Percentiles rank a stretch among this genome's conserved stretches.
phyloP scores from a whole-genome alignment of 257 asterid species.

The Forsythia suspensa region DNA sequence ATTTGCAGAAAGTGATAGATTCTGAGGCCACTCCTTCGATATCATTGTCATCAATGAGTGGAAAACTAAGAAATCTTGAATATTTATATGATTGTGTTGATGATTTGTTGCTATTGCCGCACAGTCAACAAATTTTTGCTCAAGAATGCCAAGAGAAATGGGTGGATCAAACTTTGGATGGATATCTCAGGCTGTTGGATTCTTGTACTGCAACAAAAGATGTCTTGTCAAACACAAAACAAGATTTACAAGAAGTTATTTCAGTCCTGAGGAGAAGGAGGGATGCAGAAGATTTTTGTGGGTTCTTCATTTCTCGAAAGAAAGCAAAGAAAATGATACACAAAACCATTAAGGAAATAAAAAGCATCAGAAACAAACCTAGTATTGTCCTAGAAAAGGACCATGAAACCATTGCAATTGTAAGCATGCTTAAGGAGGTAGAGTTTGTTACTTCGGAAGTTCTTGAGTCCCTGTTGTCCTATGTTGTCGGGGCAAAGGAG shows the following conservation, averaged over 20 bases:
- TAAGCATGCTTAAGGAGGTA: slow-evolving; percentile 19
- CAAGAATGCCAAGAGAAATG: slow-evolving; percentile 21
- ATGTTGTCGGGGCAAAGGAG: slow-evolving; percentile 17
- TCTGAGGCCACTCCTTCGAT: slow-evolving; percentile 22
- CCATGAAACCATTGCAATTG: slow-evolving; percentile 6
- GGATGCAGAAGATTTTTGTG: slow-evolving; percentile 7
- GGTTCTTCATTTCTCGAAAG: slow-evolving; percentile 10
- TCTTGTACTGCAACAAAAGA: slow-evolving; percentile 23
- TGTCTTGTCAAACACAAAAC: slow-evolving; percentile 23
- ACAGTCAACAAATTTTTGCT: slow-evolving; percentile 18
- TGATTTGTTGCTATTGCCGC: slow-evolving; percentile 23
- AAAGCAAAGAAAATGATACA: slow-evolving; percentile 24
- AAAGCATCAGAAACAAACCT: not conserved
- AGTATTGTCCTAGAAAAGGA: slow-evolving; percentile 9
- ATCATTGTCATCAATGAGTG: slow-evolving; percentile 23
- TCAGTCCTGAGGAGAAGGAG: slow-evolving; percentile 27
- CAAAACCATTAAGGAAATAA: slow-evolving; percentile 16
- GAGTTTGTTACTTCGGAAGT: slow-evolving; percentile 17
- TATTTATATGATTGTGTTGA: slow-evolving; percentile 16
- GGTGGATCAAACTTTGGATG: slow-evolving; percentile 30
- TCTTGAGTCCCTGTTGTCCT: slow-evolving; percentile 26
- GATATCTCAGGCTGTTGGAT: slow-evolving; percentile 27
- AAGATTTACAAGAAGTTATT: slow-evolving; percentile 22
- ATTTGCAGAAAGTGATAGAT: slow-evolving; percentile 7
- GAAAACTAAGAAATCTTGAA: slow-evolving; percentile 16